Percentiles rank a stretch among this genome's conserved stretches.
Conservation (phyloP, 2,329 filamentous ascomycete species). For the Fonsecaea pedrosoi region DNA sequence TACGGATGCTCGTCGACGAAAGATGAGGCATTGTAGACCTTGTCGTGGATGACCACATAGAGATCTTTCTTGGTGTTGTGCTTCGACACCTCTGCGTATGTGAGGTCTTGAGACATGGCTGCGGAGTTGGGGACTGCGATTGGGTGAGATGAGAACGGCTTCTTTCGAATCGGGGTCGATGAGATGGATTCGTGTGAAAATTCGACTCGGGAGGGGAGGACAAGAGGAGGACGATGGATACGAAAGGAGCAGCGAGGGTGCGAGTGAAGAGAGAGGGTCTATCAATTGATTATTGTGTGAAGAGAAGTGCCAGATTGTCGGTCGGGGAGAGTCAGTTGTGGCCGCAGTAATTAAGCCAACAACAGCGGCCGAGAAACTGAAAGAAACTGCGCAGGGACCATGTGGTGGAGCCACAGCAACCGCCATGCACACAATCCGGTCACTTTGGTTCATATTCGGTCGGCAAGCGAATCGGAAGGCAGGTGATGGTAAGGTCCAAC, state of each 20-base stretch:
- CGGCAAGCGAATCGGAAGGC: conserved; percentile 37
- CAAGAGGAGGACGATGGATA: not conserved
- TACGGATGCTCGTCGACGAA: conserved; percentile 98
- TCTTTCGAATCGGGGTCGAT: not conserved
- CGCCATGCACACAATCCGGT: not conserved
- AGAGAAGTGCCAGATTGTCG: conserved; percentile 1
- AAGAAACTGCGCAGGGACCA: conserved; percentile 1
- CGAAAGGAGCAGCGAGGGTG: conserved; percentile 4
- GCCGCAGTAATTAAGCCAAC: conserved; percentile 2
- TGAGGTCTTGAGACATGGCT: conserved; percentile 66
- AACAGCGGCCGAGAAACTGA: conserved; percentile 1
- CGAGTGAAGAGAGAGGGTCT: not conserved
- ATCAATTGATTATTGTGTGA: not conserved
- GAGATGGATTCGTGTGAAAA: not conserved
- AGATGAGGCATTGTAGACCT: conserved; percentile 87
- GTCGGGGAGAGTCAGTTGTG: conserved; percentile 5
- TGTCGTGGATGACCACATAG: conserved; percentile 90
- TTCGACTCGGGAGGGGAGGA: not conserved
- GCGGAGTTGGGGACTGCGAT: conserved; percentile 5
- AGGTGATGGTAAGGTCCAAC: conserved; percentile 27
- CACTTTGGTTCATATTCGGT: not conserved
- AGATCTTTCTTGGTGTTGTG: conserved; percentile 94
- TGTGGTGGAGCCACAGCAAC: conserved; percentile 11
- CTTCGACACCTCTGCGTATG: conserved; percentile 79
- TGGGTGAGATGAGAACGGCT: conserved; percentile 6